Base-by-base conservation (phyloP, 2,329 filamentous ascomycete species). In the Ascochyta rabiei region DNA sequence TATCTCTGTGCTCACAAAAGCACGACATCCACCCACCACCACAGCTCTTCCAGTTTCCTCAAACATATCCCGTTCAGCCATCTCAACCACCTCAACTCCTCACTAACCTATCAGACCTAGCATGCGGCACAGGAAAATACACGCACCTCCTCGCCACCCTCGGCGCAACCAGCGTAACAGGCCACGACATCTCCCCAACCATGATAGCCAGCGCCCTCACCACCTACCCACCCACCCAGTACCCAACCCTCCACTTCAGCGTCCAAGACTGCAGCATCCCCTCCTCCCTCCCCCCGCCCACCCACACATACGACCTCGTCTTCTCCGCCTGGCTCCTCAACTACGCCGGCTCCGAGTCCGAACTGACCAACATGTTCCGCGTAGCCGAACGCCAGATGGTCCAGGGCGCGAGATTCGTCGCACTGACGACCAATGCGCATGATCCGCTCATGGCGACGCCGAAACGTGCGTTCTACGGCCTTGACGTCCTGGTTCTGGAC, bases 251-350 rank as follows among this genome's bases (percentile, higher is more conserved):
- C 21, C 42, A 46, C 48, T 72, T 70, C 49, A 34, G 50, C 7
- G 46, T 68, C 26, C 61, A 61, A 30, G 68, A 72, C 42, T 70
- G 69, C 51, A 67, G 63, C 26, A 53, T 66, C 2, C 59, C 59
- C 6, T 18, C 26, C 8, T 35, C 42, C 8, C 41, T 54, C 3
- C 41, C 57, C 2, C 34, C 30, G 15, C 12, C 33, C 0, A 37
- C 4, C 48, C 1, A 44, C 37, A 13, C 18, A 4, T 70, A 62
- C 50, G 67, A 70, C 50, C 31, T 70, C 28, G 62, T 70, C 38
- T 70, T 72, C 47, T 68, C 68, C 19, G 68, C 64, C 39, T 72
- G 67, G 66, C 69, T 72, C 24, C 59, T 70, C 39, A 72, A 72
- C 56, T 70, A 72, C 41, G 69, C 69, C 2, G 65, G 63, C 44